Conservation (phyloP, 1,284 basidiomycete genomes). For the Irpex sp. region DNA sequence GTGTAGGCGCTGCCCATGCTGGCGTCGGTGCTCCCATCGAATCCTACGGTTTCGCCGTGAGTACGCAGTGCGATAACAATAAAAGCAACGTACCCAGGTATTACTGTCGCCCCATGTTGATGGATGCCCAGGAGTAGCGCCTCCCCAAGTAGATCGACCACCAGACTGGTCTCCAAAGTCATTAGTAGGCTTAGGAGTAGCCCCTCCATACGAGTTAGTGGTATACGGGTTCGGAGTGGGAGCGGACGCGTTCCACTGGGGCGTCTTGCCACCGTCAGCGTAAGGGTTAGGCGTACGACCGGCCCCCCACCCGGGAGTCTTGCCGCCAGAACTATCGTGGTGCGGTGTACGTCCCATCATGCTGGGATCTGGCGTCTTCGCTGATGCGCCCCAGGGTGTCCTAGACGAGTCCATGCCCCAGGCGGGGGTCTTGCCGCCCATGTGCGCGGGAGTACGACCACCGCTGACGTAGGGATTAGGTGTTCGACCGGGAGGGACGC, state of each 20-base stretch:
- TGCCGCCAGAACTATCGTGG: constrained; percentile 38
- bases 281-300: constrained; percentile 70
- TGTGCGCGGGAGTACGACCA: background rate
- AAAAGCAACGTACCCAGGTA: constrained; percentile 7
- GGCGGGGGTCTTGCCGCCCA: constrained; percentile 29
- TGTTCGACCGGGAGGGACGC: constrained; percentile 21
- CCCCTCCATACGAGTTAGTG: constrained; percentile 31
- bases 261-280: constrained; percentile 45
- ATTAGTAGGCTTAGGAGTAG: constrained; percentile 34
- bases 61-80: background rate
- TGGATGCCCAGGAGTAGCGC: constrained; percentile 27
- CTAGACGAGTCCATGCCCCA: constrained; percentile 21
- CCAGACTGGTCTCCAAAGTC: background rate
- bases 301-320: constrained; percentile 37
- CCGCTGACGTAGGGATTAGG: constrained; percentile 32
- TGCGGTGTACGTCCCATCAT: constrained; percentile 37
- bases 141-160: constrained; percentile 23
- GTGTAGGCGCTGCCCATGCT: constrained; percentile 29
- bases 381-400: constrained; percentile 1
- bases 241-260: constrained; percentile 54
- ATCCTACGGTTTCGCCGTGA: background rate
- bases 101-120: constrained; percentile 5
- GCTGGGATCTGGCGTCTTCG: constrained; percentile 5
- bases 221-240: constrained; percentile 62
- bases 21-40: constrained; percentile 13